Base-by-base conservation (phyloP, 176 grass and related monocot species). In the Oryza coarctata region DNA sequence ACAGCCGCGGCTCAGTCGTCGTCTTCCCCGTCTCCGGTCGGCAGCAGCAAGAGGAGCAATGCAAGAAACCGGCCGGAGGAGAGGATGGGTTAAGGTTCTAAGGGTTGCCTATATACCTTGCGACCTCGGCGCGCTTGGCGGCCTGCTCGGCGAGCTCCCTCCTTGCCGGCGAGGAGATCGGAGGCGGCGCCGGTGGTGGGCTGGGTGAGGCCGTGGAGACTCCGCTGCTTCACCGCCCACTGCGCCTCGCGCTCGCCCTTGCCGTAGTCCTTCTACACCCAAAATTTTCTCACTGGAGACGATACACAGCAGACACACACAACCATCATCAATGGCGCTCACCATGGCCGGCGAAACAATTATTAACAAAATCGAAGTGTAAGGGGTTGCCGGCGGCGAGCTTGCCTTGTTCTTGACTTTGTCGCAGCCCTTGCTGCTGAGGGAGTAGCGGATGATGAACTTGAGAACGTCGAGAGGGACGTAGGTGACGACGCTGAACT, bases 401-500 rank as follows among this genome's bases (percentile, higher is more conserved):
- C 72, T 75, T 82, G 89, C 91, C 89, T 97, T 94, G 71, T 84
- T 91, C 39, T 97, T 66, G 14, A 73, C 61, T 47, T 90, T 86
- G 75, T 36, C 71, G 71, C 71, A 70, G 63, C 64, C 85, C 85
- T 90, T 82, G 87, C 89, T 87, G 36, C 73, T 88, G 84, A 94
- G 74, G 17, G 74, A 60, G 63, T 88, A 92, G 9, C 87, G 89
- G 85, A 88, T 97, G 71, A 87, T 86, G 85, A 92, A 97, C 86
- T 97, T 97, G 79, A 97, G 89, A 7, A 94, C 36, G 85, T 97
- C 91, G 25, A 97, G 89, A 34, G 94, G 94, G 63, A 97, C 0
- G 87, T 94, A 94, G 77, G 94, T 97, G 79, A 90, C 72, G 49
- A 94, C 0, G 71, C 83, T 97, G 94, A 88, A 97, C 0, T 57